Evolutionary conservation across 768 basidiomycete species (phyloP), one percentile per base, ranked within the genome.

Genomic region (Lentinula boryana): DNA sequence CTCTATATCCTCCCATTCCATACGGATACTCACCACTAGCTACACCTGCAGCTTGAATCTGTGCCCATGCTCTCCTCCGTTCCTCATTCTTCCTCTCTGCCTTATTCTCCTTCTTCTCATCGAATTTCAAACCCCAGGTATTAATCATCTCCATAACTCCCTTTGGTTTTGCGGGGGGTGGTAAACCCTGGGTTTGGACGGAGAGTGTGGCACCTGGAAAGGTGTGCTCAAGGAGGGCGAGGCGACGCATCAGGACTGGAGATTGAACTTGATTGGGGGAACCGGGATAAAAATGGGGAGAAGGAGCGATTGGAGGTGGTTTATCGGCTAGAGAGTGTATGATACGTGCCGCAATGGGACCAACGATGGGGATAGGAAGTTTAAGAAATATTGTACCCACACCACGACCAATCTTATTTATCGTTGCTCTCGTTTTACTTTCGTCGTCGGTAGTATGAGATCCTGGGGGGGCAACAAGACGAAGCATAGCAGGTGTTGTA

Each of bases 401-500:
- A 38, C 59, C 53, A 48, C 67, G 63, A 21, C 65, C 65, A 33
- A 66, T 31, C 44, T 62, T 61, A 46, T 61, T 63, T n/a, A 63
- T 50, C 33, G 63, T 63, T 13, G 60, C 61, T 43, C 57, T 54
- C 23, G 56, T 36, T 38, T 61, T 61, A 33, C 48, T 43, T 40
- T 54, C 56, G 3, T 38, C 57, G 18, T 23, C 32, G 0, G 32
- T 23, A 21, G 49, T 16, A 5, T 36, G 27, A 18, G 56, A 58
- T 6, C 60, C 35, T 31, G 62, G 46, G 1, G 63, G 56, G 27
- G 59, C 36, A 13, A 58, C 52, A 52, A 67, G 62, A 7, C 63
- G 64, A 21, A 67, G 67, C 67, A 69, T 62, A 35, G 67, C 69
- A 2, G 64, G 63, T 9, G 68, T 63, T 4, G 64, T 68, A 50